Base-by-base conservation (phyloP, 139 green algal species). In the Volvox reticuliferus region DNA sequence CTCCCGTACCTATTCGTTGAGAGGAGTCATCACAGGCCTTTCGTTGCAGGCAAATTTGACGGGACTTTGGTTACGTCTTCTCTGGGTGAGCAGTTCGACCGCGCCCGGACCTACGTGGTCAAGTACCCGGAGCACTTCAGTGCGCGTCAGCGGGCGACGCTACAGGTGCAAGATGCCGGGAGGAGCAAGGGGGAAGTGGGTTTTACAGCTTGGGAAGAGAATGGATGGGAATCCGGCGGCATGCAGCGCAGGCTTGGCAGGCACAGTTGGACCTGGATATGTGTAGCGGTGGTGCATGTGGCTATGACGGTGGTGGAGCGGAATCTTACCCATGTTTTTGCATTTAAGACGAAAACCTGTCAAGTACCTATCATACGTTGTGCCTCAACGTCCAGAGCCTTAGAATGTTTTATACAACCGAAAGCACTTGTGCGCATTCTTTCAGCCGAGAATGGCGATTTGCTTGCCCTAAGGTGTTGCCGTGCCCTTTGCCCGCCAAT, bases 41-140 rank as follows among this genome's bases (percentile, higher is more conserved):
- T 30, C 76, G 32, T 30, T 44, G 79, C 86, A 90, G 87, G 87
- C 55, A 86, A 85, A 63, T 91, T 91, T 32, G 87, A 86, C 62
- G 87, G 87, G 32, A 20, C 61, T 30, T 75, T 91, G 87, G 61
- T 91, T 21, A 91, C 87, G 33, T 33, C 61, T 2, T 91, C 87
- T 24, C 32, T 91, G 62, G 78, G 37, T 30, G 76, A 91, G 62
- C 87, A 91, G 76, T 91, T 71, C 37, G 62, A 86, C 76, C 87
- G 87, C n/a, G 87, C 87, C 14, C 55, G 24, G 1, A 55, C 76
- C 0, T 91, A 86, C 62, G 87, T 91, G 22, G 87, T 69, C 26
- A 91, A 91, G 87, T 79, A 91, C 76, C 87, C 87, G 14, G 87
- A 86, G 17, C 61, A 86, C 33, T 86, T 91, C 76, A 86, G 62